A percentile compares a stretch with the other conserved stretches of the same genome.
Evolutionary conservation across 805 yeast species (phyloP).

Genomic region (Kluyveromyces dobzhanskii): DNA sequence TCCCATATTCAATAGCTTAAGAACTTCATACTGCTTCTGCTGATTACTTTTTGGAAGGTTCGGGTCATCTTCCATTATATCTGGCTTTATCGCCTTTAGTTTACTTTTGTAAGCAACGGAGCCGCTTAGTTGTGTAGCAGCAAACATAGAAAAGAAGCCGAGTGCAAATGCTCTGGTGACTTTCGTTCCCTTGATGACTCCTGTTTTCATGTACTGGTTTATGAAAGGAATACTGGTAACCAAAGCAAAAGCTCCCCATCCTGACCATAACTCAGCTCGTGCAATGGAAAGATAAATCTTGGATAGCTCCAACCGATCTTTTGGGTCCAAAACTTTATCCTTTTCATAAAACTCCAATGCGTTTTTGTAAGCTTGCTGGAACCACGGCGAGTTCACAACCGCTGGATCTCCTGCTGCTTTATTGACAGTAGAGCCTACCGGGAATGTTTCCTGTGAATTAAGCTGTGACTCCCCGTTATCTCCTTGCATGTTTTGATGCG

Average conservation of each 20-base stretch:
- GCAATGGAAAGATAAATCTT: constrained; percentile 32
- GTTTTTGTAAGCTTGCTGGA: constrained; percentile 32
- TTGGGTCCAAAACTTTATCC: constrained; percentile 35
- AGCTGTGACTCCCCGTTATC: too few species aligned
- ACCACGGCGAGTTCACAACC: constrained; percentile 22
- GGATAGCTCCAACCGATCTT: constrained; percentile 37
- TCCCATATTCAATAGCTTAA: constrained; percentile 26
- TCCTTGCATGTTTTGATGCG: too few species aligned
- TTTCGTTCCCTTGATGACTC: constrained; percentile 30
- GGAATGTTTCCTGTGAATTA: too few species aligned
- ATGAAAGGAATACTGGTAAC: constrained; percentile 38
- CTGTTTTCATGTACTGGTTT: constrained; percentile 28
- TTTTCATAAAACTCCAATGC: constrained; percentile 42
- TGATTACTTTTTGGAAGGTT: constrained; percentile 10
- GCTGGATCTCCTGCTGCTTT: neutral
- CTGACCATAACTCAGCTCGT: constrained; percentile 28
- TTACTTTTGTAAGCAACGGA: constrained; percentile 27
- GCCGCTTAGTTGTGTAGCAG: constrained; percentile 28
- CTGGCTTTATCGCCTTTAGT: constrained; percentile 10
- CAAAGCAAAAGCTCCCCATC: constrained; percentile 35
- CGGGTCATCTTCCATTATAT: constrained; percentile 17
- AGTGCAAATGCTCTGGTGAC: constrained; percentile 35
- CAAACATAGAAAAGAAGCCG: constrained; percentile 34
- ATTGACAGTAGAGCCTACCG: neutral
- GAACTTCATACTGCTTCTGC: constrained; percentile 27